Evolutionary conservation across 768 basidiomycete species (phyloP).

Genomic region (Collybia mongolica): DNA sequence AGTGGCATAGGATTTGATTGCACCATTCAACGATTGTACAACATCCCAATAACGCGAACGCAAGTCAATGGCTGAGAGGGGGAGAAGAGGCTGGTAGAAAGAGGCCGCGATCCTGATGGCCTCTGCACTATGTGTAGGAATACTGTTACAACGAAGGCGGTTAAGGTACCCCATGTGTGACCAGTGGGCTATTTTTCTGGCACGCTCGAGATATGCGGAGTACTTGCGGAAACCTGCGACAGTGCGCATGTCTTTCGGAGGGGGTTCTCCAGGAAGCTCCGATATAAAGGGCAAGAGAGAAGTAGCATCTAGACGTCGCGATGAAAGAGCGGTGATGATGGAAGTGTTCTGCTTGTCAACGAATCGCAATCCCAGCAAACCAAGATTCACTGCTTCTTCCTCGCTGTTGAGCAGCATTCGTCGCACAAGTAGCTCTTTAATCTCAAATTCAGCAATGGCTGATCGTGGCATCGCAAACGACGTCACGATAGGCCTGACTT

Average conservation of each 20-base stretch:
- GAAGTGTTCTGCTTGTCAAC: constrained; percentile 54
- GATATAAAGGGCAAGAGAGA: constrained; percentile 48
- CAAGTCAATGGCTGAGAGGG: constrained; percentile 41
- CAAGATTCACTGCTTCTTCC: constrained; percentile 58
- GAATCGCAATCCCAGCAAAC: constrained; percentile 64
- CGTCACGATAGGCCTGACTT: constrained; percentile 80
- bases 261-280: constrained; percentile 60
- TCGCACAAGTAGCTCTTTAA: constrained; percentile 86
- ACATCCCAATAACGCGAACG: constrained; percentile 42
- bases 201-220: constrained; percentile 45
- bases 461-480: constrained; percentile 76
- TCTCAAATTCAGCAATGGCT: constrained; percentile 74
- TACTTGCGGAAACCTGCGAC: constrained; percentile 68
- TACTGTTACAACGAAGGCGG: constrained; percentile 56
- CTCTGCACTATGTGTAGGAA: constrained; percentile 49
- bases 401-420: constrained; percentile 61
- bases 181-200: constrained; percentile 59
- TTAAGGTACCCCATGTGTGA: constrained; percentile 74
- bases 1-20: constrained; percentile 62
- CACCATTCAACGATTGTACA: constrained; percentile 35
- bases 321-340: constrained; percentile 50
- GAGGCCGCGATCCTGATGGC: constrained; percentile 35
- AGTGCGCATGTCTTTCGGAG: constrained; percentile 73
- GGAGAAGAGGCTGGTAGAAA: constrained; percentile 49
- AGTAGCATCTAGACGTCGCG: constrained; percentile 58